Percentiles rank a stretch among this genome's conserved stretches.
phyloP scores from a whole-genome alignment of 1,284 basidiomycete species.

The Leccinum subrobustum region DNA sequence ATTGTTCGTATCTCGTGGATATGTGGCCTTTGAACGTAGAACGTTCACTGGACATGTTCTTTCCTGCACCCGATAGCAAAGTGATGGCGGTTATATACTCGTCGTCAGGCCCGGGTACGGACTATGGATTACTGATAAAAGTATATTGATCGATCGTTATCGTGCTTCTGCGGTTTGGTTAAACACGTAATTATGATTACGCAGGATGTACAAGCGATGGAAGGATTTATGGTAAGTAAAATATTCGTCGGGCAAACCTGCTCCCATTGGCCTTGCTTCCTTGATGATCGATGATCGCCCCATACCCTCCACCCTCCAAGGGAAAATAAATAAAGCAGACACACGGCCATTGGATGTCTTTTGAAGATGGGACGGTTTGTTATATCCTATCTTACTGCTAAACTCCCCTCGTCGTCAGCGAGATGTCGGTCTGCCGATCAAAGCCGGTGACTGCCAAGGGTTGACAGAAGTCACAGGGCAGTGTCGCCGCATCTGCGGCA shows the following conservation, averaged over 20 bases:
- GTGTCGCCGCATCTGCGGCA: slow-evolving; percentile 45
- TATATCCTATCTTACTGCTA: slow-evolving; percentile 23
- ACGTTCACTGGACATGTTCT: not conserved
- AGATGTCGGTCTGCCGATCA: slow-evolving; percentile 45
- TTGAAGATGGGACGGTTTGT: slow-evolving; percentile 39
- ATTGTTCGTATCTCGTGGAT: slow-evolving; percentile 5
- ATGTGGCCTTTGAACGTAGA: slow-evolving; percentile 11
- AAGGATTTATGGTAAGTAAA: not conserved
- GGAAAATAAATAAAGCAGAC: not conserved
- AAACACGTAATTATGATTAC: not conserved
- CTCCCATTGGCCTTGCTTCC: not conserved
- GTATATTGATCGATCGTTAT: slow-evolving; percentile 15
- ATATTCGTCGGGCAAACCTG: not conserved
- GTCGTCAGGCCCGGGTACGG: slow-evolving; percentile 7
- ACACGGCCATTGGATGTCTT: slow-evolving; percentile 33
- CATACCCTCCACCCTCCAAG: not conserved
- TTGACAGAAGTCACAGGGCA: slow-evolving; percentile 34
- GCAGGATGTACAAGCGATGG: not conserved
- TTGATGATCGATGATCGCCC: not conserved
- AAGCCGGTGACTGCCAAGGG: slow-evolving; percentile 38
- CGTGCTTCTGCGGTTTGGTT: not conserved
- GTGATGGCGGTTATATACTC: slow-evolving; percentile 4
- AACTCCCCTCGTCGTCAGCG: slow-evolving; percentile 45
- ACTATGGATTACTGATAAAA: not conserved
- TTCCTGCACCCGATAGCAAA: not conserved